Evolutionary conservation across 2,329 filamentous ascomycete species (phyloP), one percentile per base, ranked within the genome.

Genomic region (Aspergillus sclerotialis): DNA sequence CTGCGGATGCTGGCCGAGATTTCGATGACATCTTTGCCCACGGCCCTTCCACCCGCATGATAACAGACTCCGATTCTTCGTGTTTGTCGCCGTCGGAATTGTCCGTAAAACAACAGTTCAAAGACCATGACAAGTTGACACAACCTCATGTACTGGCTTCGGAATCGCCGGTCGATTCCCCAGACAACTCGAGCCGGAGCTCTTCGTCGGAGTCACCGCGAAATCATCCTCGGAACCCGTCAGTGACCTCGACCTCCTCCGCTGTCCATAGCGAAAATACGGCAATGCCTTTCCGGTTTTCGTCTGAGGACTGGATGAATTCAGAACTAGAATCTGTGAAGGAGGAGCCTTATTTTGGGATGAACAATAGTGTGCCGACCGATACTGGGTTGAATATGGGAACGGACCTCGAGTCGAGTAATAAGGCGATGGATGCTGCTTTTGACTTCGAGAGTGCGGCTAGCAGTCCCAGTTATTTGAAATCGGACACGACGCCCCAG

Each of bases 391-490:
- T 56, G 32, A 38, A 43, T 5, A 43, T 51, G 37, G 59, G 58
- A 12, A 42, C 56, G 16, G 65, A 69, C 33, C 45, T 67, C 28
- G 65, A 68, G 40, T 59, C 53, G 5, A 68, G 63, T 37, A 68
- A 68, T 39, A 62, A 59, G 40, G 63, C 62, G 11, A 68, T 69
- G 66, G 64, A 66, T 43, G 65, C 64, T 17, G 64, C 63, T 9
- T 69, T 69, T 38, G 65, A 69, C 42, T 69, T 69, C 40, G 65
- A 68, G 28, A 68, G 64, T 38, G 65, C 65, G 19, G 65, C 63
- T 6, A 68, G 64, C 45, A 68, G 64, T 23, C 65, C 65, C 2
- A 68, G 63, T 39, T 64, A 53, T 25, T 50, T 63, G 38, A 65
- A 56, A 33, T 40, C 38, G 21, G 56, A 55, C 29, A 40, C 45